A percentile compares a stretch with the other conserved stretches of the same genome.
Conservation (phyloP, 2,329 filamentous ascomycete genomes). For the Tolypocladium cylindrosporum region DNA sequence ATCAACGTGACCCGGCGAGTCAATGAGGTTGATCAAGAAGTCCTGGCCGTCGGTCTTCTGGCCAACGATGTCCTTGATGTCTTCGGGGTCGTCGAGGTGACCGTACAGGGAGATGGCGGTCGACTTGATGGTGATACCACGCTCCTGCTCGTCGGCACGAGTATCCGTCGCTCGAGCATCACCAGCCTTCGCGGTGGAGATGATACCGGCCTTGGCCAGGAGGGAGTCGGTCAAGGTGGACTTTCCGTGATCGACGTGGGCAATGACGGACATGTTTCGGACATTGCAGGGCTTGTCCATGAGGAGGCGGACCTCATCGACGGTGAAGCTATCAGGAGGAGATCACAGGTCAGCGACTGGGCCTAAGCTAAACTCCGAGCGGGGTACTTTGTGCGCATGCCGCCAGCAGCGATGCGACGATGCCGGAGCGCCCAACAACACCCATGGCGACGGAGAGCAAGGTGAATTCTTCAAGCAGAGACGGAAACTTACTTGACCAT, state of each 20-base stretch:
- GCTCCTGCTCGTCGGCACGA: constrained; percentile 94
- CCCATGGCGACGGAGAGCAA: background rate
- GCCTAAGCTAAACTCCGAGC: constrained; percentile 28
- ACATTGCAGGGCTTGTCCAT: constrained; percentile 74
- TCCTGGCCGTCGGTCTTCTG: constrained; percentile 84
- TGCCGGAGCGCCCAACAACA: background rate
- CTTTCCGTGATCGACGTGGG: constrained; percentile 99
- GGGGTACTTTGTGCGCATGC: constrained; percentile 17
- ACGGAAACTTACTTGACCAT: constrained; percentile 92
- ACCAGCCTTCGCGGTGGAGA: constrained; percentile 94
- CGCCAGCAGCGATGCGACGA: background rate
- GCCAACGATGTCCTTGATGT: constrained; percentile 87
- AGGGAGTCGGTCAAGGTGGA: constrained; percentile 99
- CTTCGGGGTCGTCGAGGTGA: constrained; percentile 67
- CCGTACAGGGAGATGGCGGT: constrained; percentile 98
- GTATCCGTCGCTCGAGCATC: constrained; percentile 95
- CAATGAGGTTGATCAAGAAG: constrained; percentile 99
- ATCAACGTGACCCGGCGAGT: constrained; percentile 99
- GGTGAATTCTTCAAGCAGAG: background rate
- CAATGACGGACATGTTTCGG: constrained; percentile 99
- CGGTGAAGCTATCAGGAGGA: constrained; percentile 70
- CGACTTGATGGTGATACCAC: constrained; percentile 99
- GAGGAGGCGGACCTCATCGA: constrained; percentile 76
- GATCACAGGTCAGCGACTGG: constrained; percentile 37
- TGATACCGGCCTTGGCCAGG: constrained; percentile 98